Percentiles rank a stretch among this genome's conserved stretches.
phyloP scores from a whole-genome alignment of 805 yeast genomes.

The Wickerhamomyces bisporus region DNA sequence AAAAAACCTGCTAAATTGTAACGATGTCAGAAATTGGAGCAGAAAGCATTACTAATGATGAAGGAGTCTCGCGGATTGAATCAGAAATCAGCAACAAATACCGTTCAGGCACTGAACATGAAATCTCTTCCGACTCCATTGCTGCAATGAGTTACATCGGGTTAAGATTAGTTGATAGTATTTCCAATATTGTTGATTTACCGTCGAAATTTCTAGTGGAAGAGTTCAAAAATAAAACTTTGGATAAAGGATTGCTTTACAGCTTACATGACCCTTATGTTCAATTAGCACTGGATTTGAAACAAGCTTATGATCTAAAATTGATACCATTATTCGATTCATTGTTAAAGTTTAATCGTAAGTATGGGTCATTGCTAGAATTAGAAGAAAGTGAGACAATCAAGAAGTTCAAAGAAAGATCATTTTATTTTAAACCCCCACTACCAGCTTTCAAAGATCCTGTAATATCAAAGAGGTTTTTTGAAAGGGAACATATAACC shows the following conservation, averaged over 20 bases:
- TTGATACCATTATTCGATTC: slow-evolving; percentile 5
- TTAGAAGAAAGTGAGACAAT: slow-evolving; percentile 1
- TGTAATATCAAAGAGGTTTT: not conserved
- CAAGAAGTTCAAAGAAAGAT: not conserved
- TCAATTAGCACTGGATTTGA: slow-evolving; percentile 4
- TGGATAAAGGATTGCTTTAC: not conserved
- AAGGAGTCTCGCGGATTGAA: not conserved
- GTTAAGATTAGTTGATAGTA: slow-evolving; percentile 1
- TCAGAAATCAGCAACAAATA: too few species aligned
- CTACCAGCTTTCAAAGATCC: slow-evolving; percentile 2
- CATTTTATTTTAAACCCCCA: slow-evolving; percentile 1
- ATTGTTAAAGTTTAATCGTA: not conserved
- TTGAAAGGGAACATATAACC: not conserved
- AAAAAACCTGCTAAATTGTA: too few species aligned
- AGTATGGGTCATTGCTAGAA: not conserved
- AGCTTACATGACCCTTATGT: slow-evolving; percentile 5
- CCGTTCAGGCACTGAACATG: not conserved
- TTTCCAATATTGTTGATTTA: not conserved
- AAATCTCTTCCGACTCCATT: not conserved
- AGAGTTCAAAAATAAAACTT: not conserved
- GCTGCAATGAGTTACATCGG: slow-evolving; percentile 1
- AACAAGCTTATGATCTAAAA: slow-evolving; percentile 2
- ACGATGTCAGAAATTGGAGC: too few species aligned
- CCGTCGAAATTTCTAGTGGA: slow-evolving; percentile 8
- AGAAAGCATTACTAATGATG: not conserved